These are phyloP conservation scores for Stellera chamaejasme DNA, from an alignment of 345 rosid genomes.

Conservation along the genomic window DNA sequence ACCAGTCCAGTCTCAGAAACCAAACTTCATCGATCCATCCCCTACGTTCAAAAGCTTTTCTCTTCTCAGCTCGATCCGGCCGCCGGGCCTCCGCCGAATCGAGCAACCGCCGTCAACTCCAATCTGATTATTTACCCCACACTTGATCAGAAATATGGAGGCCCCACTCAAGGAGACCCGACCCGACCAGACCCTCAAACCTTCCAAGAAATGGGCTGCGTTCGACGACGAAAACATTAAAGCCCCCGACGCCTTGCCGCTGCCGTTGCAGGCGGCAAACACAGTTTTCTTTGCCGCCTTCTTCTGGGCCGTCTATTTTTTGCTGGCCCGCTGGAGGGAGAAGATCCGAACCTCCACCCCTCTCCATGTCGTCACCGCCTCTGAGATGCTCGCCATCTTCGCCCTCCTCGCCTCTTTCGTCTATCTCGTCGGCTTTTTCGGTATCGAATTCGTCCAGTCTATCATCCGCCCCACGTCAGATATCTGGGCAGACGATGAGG, in stretches of 20 bases:
- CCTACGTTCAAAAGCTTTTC: too few relatives aligned
- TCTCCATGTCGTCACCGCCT: slow-evolving; percentile 39
- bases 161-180: slow-evolving; percentile 16
- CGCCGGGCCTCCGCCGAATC: too few relatives aligned
- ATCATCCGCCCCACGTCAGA: slow-evolving; percentile 42
- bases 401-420: slow-evolving; percentile 48
- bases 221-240: neutral
- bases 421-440: slow-evolving; percentile 58
- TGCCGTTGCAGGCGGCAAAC: slow-evolving; percentile 47
- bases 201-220: neutral
- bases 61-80: too few relatives aligned
- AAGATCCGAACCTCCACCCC: slow-evolving; percentile 66
- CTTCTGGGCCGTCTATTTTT: slow-evolving; percentile 55
- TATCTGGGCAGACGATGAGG: slow-evolving; percentile 41
- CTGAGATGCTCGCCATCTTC: slow-evolving; percentile 51
- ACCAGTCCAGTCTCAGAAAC: too few relatives aligned
- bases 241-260: slow-evolving; percentile 45
- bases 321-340: slow-evolving; percentile 65
- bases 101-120: neutral
- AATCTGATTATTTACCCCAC: neutral
- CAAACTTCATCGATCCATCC: too few relatives aligned
- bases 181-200: slow-evolving; percentile 3
- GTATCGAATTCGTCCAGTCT: slow-evolving; percentile 59
- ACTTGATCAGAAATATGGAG: slow-evolving; percentile 14
- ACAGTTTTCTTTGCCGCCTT: slow-evolving; percentile 53